These are phyloP conservation scores for Vitis riparia DNA, from an alignment of 164 flowering plant genomes.

Conservation along the genomic window DNA sequence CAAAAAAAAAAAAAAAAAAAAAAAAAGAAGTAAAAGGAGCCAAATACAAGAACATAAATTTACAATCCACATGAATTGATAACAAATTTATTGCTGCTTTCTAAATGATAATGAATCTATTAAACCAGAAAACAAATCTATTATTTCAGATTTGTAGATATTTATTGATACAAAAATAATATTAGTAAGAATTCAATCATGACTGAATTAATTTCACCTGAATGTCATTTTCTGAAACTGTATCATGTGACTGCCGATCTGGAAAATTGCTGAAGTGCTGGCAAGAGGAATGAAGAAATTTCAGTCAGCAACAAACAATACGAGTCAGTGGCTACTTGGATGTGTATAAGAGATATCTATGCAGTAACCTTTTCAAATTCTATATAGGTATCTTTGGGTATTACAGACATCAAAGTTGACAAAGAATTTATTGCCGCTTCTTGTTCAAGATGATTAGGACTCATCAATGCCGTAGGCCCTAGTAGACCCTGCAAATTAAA, in stretches of 20 bases:
- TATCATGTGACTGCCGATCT: conserved; percentile 65
- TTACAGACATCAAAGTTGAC: conserved; percentile 80
- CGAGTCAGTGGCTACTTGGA: neutral
- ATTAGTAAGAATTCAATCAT: too few relatives aligned
- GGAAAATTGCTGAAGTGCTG: conserved; percentile 77
- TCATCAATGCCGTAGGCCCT: conserved; percentile 72
- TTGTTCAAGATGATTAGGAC: conserved; percentile 59
- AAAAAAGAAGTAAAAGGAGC: too few relatives aligned
- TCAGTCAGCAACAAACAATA: conserved; percentile 6
- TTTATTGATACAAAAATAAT: too few relatives aligned
- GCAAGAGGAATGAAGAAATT: conserved; percentile 9
- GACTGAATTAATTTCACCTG: conserved; percentile 42
- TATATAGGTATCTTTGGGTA: conserved; percentile 68
- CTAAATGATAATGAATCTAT: too few relatives aligned
- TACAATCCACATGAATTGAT: too few relatives aligned
- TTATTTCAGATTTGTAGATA: too few relatives aligned
- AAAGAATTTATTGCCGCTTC: conserved; percentile 74
- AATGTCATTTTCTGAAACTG: conserved; percentile 77
- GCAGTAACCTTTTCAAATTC: conserved; percentile 77
- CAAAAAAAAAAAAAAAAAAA: too few relatives aligned
- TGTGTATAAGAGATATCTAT: neutral
- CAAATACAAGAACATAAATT: too few relatives aligned
- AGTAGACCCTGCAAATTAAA: conserved; percentile 54
- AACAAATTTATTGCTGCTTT: too few relatives aligned
- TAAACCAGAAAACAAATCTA: too few relatives aligned